Base-by-base conservation (phyloP, 176 grass and related monocot genomes). In the Calamus simplicifolius region DNA sequence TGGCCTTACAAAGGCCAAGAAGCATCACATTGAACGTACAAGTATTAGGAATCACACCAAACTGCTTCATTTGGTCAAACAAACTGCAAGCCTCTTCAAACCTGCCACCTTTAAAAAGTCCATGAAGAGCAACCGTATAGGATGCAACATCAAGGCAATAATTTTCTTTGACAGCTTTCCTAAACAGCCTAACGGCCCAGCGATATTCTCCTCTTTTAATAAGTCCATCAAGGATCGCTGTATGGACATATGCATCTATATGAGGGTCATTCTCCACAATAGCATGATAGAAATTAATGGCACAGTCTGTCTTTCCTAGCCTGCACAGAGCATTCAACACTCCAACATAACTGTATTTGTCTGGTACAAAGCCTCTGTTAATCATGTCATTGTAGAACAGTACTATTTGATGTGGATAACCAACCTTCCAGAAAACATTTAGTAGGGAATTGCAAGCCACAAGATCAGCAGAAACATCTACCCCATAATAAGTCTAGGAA, bases 1-100 rank as follows among this genome's bases (percentile, higher is more conserved):
- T 90, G 55, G 78, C 71, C 71, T 74, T 79, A 72, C 80, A 85
- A 65, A 82, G 62, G 69, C 87, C 92, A 67, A 51, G 51, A 75
- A 96, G 80, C 68, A 96, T 96, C 65, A 88, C 72, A 80, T 88
- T 96, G 57, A 90, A 96, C 28, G 81, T 88, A 75, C 67, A 81
- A 29, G 74, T 71, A 63, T 85, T 85, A 21, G 75, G 68, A 82
- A 66, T 16, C 75, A 88, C 75, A 66, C 75, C 83, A 75, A 51
- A 82, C 23, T 43, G 16, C 59, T 96, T 96, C 87, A 88, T 87
- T 62, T 81, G 64, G 16, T 90, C 69, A 68, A 96, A 96, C 62
- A 96, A 80, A 62, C 69, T 57, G 61, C 73, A 62, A 61, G 92
- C 92, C 66, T 91, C 87, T 69, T 81, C 55, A 65, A 63, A 61